These are phyloP conservation scores for Colletotrichum phormii DNA, from an alignment of 2,329 filamentous ascomycete genomes.

Conservation along the genomic window DNA sequence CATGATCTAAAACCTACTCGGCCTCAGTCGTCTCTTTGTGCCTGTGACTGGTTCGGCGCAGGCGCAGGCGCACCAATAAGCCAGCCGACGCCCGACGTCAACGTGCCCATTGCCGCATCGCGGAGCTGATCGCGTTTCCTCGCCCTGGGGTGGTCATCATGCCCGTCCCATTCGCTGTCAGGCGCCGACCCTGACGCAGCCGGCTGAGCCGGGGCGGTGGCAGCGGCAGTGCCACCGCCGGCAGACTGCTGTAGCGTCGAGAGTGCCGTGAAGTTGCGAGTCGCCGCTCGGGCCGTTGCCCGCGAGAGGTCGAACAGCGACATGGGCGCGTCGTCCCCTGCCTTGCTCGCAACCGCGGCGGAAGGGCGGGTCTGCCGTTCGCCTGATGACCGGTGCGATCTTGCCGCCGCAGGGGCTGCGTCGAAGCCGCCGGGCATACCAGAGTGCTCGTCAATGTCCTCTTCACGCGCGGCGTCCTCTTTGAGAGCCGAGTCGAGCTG, in stretches of 20 bases:
- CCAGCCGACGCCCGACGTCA: conserved; percentile 77
- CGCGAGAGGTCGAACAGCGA: conserved; percentile 74
- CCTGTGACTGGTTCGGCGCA: conserved; percentile 52
- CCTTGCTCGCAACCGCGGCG: conserved; percentile 55
- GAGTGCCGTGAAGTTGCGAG: conserved; percentile 67
- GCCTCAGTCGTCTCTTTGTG: conserved; percentile 41
- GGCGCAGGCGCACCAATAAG: conserved; percentile 71
- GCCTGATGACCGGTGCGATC: conserved; percentile 44
- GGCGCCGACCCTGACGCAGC: conserved; percentile 17
- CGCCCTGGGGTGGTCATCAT: conserved; percentile 52
- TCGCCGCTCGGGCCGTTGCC: conserved; percentile 69
- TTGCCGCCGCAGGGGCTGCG: conserved; percentile 45
- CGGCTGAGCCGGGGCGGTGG: background rate
- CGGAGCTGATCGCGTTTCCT: conserved; percentile 80
- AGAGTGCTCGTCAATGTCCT: conserved; percentile 69
- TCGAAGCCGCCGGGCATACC: conserved; percentile 68
- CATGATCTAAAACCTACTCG: background rate
- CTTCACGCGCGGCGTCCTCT: conserved; percentile 75
- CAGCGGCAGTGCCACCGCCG: conserved; percentile 39
- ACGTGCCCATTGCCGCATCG: conserved; percentile 74
- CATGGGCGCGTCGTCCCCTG: conserved; percentile 70
- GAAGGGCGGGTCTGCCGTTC: conserved; percentile 40
- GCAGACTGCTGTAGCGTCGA: conserved; percentile 61
- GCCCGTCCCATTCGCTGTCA: conserved; percentile 31
- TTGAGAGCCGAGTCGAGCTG: conserved; percentile 76